Evolutionary conservation across 2,329 filamentous ascomycete genomes (phyloP), one percentile per base, ranked within the genome.

Genomic region (Fusarium udum): DNA sequence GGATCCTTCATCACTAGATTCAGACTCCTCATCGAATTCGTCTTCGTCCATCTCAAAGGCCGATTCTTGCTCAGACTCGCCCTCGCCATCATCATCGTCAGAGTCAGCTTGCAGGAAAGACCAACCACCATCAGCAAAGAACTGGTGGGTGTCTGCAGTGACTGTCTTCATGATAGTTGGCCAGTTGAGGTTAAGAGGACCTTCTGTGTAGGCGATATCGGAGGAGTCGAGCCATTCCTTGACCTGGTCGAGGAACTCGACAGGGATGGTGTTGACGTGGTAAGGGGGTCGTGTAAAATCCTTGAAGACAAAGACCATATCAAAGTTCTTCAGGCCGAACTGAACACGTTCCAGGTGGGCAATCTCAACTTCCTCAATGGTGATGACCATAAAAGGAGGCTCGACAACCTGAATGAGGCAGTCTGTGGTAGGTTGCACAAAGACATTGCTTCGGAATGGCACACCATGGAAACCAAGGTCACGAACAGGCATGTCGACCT

Each of bases 141-240:
- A 99, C 77, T 92, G 90, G 80, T 99, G 95, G 5, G 96, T 94
- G 80, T 99, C 95, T 40, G 93, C 92, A 26, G 93, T 95, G 32
- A 99, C 95, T 0, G 96, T 99, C 88, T 99, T 99, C 95, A 99
- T 99, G 80, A 99, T 99, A 22, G 95, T 97, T 16, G 93, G 93
- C 96, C 96, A 99, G 87, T 98, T 98, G 64, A 99, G 88, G 85
- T 99, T 99, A 76, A 99, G 90, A 3, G 95, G 96, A 64, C 96
- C 96, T 83, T 99, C 97, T 18, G 91, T 93, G 85, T 92, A 98
- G 24, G 96, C 92, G 79, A 99, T 97, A 79, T 99, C 95, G 53
- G 96, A 95, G 3, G 92, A 95, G 83, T 99, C 95, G 15, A 99
- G 89, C 92, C 96, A 99, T 80, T 99, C 97, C 83, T 98, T 98